Base-by-base conservation (phyloP, 352 stramenopile genomes). In the Phytophthora citricola region DNA sequence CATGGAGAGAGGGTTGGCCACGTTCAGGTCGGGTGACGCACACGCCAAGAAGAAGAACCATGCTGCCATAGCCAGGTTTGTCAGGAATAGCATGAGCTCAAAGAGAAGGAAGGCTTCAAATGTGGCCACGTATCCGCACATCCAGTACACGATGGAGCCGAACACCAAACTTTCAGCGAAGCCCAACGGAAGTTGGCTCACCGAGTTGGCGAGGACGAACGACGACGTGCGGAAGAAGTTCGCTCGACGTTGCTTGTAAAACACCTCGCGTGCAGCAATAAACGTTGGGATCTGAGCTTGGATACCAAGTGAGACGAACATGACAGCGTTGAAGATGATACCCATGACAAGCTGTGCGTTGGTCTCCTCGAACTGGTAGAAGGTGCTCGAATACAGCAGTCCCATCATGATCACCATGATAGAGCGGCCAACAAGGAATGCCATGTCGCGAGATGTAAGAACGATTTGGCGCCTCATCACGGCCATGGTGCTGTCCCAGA, bases 91-190 rank as follows among this genome's bases (percentile, higher is more conserved):
- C 6, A 81, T 39, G 5, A 79, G 2, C 26, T 71, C 22, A 53
- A 79, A 91, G 7, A 85, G 50, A 0, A 89, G 6, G 59, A 73
- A 90, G 0, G 54, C 41, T 5, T 31, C n/a, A 2, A 61, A 45
- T 1, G 63, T 57, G 2, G 43, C 20, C 8, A 71, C 59, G 32
- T 66, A 81, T 4, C 87, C 89, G 41, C 90, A 87, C 71, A 95
- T 91, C 74, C 82, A 95, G 64, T 96, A 96, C 2, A 95, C 45
- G 36, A 96, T 71, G 1, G 76, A 83, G 8, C 85, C 89, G 67
- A 95, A 95, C 20, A 93, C 49, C 1, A 91, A 17, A 10, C 66
- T 76, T 64, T 95, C 88, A n/a, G 75, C 53, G 0, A 83, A 0
- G 43, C 49, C 49, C 45, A 84, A 22, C 44, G 79, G 69, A 11